phyloP scores from a whole-genome alignment of 768 basidiomycete genomes.

The Xerocomus brunneocitrinus region DNA sequence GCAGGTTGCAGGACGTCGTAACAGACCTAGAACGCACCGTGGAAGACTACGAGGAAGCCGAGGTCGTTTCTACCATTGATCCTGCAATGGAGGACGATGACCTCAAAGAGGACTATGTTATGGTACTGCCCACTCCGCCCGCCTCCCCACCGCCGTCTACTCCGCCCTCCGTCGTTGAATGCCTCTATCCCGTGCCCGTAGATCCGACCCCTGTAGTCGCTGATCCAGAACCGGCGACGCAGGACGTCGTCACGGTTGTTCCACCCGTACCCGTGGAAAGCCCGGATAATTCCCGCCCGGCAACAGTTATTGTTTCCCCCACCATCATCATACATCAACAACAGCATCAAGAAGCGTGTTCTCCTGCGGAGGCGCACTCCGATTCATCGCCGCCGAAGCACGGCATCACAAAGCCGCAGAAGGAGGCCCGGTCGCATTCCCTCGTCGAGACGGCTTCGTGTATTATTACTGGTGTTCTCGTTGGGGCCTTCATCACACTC shows the following conservation, averaged over 20 bases:
- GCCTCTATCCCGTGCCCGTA: slow-evolving; percentile 1
- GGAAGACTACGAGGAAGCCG: slow-evolving; percentile 36
- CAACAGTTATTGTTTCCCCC: slow-evolving; percentile 21
- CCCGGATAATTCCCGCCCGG: slow-evolving; percentile 3
- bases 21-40: slow-evolving; percentile 45
- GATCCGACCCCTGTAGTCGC: not conserved
- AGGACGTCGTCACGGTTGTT: slow-evolving; percentile 1
- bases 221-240: slow-evolving; percentile 2
- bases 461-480: slow-evolving; percentile 54
- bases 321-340: slow-evolving; percentile 27
- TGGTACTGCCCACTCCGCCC: slow-evolving; percentile 20
- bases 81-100: slow-evolving; percentile 15
- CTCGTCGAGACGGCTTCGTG: slow-evolving; percentile 39
- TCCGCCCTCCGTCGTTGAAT: slow-evolving; percentile 17
- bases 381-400: slow-evolving; percentile 8
- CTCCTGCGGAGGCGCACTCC: slow-evolving; percentile 9
- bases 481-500: slow-evolving; percentile 54
- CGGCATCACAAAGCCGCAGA: slow-evolving; percentile 13
- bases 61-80: slow-evolving; percentile 21
- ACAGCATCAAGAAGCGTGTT: slow-evolving; percentile 13
- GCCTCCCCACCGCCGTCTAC: slow-evolving; percentile 18
- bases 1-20: slow-evolving; percentile 46
- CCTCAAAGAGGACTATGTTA: slow-evolving; percentile 7
- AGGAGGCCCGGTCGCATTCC: slow-evolving; percentile 20
- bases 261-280: slow-evolving; percentile 1